A percentile compares a stretch with the other conserved stretches of the same genome.
These are phyloP conservation scores for Fusarium chaquense DNA, from an alignment of 2,329 filamentous ascomycete species.

Conservation along the genomic window DNA sequence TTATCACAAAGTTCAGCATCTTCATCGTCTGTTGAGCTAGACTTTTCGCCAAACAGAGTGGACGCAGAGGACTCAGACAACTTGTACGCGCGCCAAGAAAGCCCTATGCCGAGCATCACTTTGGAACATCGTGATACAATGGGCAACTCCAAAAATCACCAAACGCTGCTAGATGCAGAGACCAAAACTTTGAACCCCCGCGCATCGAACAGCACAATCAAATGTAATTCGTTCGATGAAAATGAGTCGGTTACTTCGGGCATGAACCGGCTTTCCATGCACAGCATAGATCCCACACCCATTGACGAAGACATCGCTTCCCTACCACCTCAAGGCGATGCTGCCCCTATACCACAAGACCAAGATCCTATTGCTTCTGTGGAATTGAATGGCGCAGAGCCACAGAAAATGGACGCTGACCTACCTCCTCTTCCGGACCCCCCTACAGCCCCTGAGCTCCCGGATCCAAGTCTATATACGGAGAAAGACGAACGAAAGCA, in stretches of 20 bases:
- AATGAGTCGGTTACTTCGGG: slow-evolving; percentile 18
- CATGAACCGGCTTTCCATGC: slow-evolving; percentile 47
- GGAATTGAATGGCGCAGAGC: background rate
- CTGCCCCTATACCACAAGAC: background rate
- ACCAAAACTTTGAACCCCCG: background rate
- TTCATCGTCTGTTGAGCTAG: slow-evolving; percentile 6
- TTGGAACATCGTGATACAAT: slow-evolving; percentile 39
- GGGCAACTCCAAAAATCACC: slow-evolving; percentile 28
- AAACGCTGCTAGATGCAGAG: slow-evolving; percentile 30
- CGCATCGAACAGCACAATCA: background rate
- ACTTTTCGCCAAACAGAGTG: slow-evolving; percentile 7
- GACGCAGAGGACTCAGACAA: slow-evolving; percentile 11
- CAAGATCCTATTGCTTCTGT: background rate
- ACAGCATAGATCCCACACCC: slow-evolving; percentile 56
- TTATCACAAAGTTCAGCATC: background rate
- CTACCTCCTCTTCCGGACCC: slow-evolving; percentile 57
- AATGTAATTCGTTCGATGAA: background rate
- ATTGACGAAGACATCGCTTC: slow-evolving; percentile 47
- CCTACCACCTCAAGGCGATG: background rate
- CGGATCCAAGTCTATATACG: slow-evolving; percentile 68
- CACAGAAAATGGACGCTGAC: slow-evolving; percentile 26
- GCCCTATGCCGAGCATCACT: slow-evolving; percentile 33
- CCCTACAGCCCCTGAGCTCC: slow-evolving; percentile 59
- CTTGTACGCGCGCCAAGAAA: slow-evolving; percentile 10
- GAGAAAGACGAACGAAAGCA: slow-evolving; percentile 76